Base-by-base conservation (phyloP, 345 rosid species). In the Raphanus raphanistrum region DNA sequence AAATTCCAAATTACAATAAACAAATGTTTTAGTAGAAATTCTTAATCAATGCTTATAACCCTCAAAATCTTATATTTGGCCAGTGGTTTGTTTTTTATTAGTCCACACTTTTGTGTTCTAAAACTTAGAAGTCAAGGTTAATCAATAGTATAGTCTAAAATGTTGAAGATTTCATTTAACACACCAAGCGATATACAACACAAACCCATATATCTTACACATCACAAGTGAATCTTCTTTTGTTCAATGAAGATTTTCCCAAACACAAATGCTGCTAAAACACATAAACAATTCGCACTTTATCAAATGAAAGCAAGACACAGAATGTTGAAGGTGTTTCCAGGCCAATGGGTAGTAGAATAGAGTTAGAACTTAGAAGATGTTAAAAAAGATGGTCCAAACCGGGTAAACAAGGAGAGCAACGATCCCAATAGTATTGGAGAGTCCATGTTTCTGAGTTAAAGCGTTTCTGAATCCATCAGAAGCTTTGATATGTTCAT, bases 391-490 rank as follows among this genome's bases (percentile, higher is more conserved):
- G 70, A 95, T 66, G 0, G 91, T 80, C 99, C 97, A 95, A 45
- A 85, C 63, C 2, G 99, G 98, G 82, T 88, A 95, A 75, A 89
- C 92, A 16, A 92, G 17, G 41, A 95, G 88, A 45, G 90, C 85
- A 71, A 91, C 77, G 75, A 95, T 90, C 8, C 99, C 98, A 8
- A 91, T 1, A 0, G 94, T 92, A 83, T 91, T 95, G 66, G 98
- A 91, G 72, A 92, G 78, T 57, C 98, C 97, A 64, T 91, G 74
- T 70, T 82, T 68, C 43, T 84, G 87, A 5, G 92, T 92, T 41
- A 95, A 88, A 8, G 97, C 82, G 62, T 91, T 90, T 63, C 92
- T 86, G 89, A 95, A 88, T 59, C 99, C 99, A 8, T 93, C 99
- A 2, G 98, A 82, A 16, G 99, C 97, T 52, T 94, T 87, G 13